Evolutionary conservation across 2,329 filamentous ascomycete species (phyloP), one percentile per base, ranked within the genome.

Genomic region (Drechslerella dactyloides): DNA sequence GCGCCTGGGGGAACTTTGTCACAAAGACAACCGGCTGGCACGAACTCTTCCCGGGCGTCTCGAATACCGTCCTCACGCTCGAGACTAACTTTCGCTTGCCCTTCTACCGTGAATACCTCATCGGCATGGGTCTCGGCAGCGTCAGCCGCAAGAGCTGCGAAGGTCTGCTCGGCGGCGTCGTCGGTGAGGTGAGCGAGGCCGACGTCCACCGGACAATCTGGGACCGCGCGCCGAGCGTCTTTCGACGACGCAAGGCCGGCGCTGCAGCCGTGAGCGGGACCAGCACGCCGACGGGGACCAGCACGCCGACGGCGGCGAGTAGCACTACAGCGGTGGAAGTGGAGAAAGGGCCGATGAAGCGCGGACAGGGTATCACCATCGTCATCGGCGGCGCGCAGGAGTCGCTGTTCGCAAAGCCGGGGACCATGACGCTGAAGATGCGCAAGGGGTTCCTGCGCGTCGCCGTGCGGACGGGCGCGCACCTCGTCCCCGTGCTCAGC

Each of bases 1-100:
- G 68, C 44, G 68, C 68, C 8, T 73, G 68, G 68, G 68, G 68
- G 1, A 73, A 65, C 24, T 33, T 73, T 6, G 68, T 73, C 37
- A 73, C 68, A 24, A 73, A 73, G 42, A 50, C 68, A 2, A 73
- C 68, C 8, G 91, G 91, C 0, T 97, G 97, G 79, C 84, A 86
- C 0, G 86, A 90, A 63, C 86, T 96, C 73, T 99, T 97, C 77
- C 94, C 94, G 0, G 93, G 92, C 69, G 96, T 99, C 79, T 96
- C 90, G 51, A 97, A 97, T 80, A 93, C 90, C 6, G 82, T 97
- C 21, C 83, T 97, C 35, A 99, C 94, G 0, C 85, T 99, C n/a
- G 94, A 97, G 77, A 89, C 89, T 58, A 99, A 97, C 81, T 97
- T 99, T 80, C 88, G 91, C 59, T 89, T 97, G 40, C 94, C 94